Conservation (phyloP, 768 basidiomycete genomes). For the Albatrellus ellisii region DNA sequence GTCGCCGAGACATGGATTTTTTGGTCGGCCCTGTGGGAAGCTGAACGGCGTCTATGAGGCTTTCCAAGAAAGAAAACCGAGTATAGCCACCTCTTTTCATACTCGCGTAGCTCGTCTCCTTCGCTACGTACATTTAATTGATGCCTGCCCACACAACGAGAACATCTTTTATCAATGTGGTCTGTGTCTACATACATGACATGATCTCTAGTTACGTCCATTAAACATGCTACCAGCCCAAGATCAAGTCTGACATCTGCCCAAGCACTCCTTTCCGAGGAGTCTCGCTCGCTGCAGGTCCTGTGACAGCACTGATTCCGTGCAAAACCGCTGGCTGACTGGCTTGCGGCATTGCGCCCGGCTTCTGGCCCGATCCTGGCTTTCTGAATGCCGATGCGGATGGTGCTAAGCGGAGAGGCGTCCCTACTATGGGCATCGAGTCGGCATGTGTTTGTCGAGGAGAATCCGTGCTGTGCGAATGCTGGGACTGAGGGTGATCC, state of each 20-base stretch:
- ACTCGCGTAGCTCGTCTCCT: not conserved
- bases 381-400: slow-evolving; percentile 62
- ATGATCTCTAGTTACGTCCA: not conserved
- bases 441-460: slow-evolving; percentile 26
- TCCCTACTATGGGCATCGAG: slow-evolving; percentile 40
- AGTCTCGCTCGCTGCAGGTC: slow-evolving; percentile 16
- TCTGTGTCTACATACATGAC: not conserved
- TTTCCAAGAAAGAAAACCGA: too few relatives aligned
- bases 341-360: slow-evolving; percentile 2
- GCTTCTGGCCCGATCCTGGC: slow-evolving; percentile 18
- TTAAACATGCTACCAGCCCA: slow-evolving; percentile 47
- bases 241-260: slow-evolving; percentile 69
- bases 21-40: too few relatives aligned
- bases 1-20: too few relatives aligned
- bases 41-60: too few relatives aligned
- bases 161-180: too few relatives aligned
- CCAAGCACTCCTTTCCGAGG: slow-evolving; percentile 51
- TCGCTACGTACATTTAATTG: too few relatives aligned
- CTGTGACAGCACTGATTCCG: not conserved
- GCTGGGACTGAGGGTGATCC: slow-evolving; percentile 15
- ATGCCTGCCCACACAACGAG: too few relatives aligned
- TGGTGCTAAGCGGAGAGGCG: slow-evolving; percentile 60
- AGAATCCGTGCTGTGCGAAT: slow-evolving; percentile 29
- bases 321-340: slow-evolving; percentile 14
- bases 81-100: too few relatives aligned